Evolutionary conservation across 2,329 filamentous ascomycete species (phyloP).

Genomic region (Epicoccum sorghinum): DNA sequence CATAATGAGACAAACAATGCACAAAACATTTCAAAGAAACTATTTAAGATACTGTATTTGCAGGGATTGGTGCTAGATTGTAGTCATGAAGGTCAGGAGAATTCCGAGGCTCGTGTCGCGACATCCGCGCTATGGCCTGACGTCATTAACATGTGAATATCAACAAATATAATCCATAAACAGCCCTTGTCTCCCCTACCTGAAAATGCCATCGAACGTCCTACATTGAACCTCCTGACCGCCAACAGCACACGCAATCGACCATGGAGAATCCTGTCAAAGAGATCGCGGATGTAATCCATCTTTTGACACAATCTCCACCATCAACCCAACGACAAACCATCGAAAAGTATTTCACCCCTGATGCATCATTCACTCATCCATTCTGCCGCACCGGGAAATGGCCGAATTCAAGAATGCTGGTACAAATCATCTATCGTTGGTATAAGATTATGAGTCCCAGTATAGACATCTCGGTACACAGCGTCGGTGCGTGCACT

Average conservation of each 20-base stretch:
- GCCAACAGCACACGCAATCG: background rate
- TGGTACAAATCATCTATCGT: slow-evolving; percentile 71
- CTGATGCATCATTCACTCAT: slow-evolving; percentile 75
- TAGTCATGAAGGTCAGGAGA: background rate
- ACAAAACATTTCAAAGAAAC: slow-evolving; percentile 14
- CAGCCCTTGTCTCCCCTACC: no score
- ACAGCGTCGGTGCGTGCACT: slow-evolving; percentile 59
- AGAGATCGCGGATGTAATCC: slow-evolving; percentile 72
- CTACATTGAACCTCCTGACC: background rate
- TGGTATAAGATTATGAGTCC: slow-evolving; percentile 84
- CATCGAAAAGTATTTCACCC: slow-evolving; percentile 75
- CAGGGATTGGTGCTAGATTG: background rate
- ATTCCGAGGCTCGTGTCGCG: background rate
- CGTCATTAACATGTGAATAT: background rate
- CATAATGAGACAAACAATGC: slow-evolving; percentile 10
- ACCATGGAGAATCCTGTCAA: slow-evolving; percentile 42
- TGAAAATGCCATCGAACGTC: background rate
- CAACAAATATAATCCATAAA: background rate
- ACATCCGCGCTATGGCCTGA: background rate
- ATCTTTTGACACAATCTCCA: slow-evolving; percentile 69
- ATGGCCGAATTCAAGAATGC: slow-evolving; percentile 67
- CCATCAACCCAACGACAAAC: slow-evolving; percentile 69
- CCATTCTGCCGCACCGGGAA: slow-evolving; percentile 74
- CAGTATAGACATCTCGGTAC: slow-evolving; percentile 69
- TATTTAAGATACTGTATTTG: background rate